These are phyloP conservation scores for Lecanosticta acicola DNA, from an alignment of 2,329 filamentous ascomycete species.

Conservation along the genomic window DNA sequence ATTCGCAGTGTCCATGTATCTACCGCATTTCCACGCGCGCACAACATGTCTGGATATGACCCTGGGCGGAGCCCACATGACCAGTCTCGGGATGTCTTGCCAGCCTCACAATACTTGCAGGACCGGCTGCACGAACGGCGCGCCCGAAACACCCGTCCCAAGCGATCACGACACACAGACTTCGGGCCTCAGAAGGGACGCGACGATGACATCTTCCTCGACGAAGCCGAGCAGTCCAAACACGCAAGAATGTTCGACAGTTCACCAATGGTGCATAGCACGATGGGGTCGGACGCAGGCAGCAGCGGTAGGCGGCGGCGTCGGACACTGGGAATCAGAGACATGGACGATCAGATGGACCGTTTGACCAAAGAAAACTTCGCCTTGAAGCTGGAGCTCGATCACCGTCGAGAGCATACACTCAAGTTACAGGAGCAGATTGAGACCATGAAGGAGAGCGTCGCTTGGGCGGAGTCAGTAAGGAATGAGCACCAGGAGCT, in stretches of 20 bases:
- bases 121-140: slow-evolving; percentile 33
- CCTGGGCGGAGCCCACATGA: slow-evolving; percentile 14
- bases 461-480: slow-evolving; percentile 34
- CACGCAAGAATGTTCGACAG: slow-evolving; percentile 24
- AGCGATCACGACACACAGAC: slow-evolving; percentile 32
- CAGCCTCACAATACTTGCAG: slow-evolving; percentile 32
- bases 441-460: slow-evolving; percentile 51
- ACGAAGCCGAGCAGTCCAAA: slow-evolving; percentile 26
- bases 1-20: not conserved
- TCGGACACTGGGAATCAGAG: slow-evolving; percentile 53
- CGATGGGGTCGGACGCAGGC: slow-evolving; percentile 15
- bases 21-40: not conserved
- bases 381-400: slow-evolving; percentile 67
- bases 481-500: slow-evolving; percentile 43
- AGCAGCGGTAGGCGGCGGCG: slow-evolving; percentile 16
- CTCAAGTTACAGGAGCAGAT: slow-evolving; percentile 53
- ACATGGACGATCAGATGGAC: slow-evolving; percentile 64
- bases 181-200: slow-evolving; percentile 26
- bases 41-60: slow-evolving; percentile 13
- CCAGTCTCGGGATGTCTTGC: slow-evolving; percentile 18
- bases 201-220: slow-evolving; percentile 35
- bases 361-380: slow-evolving; percentile 71
- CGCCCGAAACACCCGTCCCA: slow-evolving; percentile 26
- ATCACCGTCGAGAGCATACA: slow-evolving; percentile 62
- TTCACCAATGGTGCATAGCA: slow-evolving; percentile 22